A percentile compares a stretch with the other conserved stretches of the same genome.
These are phyloP conservation scores for Pleodorina starrii DNA, from an alignment of 139 green algal species.

Conservation along the genomic window DNA sequence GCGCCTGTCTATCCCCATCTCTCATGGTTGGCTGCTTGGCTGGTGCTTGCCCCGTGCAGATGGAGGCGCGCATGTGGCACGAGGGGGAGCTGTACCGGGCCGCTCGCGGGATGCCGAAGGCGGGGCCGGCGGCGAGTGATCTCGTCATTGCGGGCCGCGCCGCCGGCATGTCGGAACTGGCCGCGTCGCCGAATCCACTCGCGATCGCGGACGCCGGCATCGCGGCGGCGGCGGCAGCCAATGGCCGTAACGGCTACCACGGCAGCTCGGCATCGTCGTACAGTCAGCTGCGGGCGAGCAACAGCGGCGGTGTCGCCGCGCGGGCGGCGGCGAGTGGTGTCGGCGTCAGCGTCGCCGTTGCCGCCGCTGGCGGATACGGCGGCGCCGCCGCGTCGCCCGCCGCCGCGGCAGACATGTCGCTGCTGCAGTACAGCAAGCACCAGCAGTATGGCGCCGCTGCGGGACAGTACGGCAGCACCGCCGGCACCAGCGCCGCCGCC, in stretches of 20 bases:
- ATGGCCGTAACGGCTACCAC: not conserved
- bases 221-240: not conserved
- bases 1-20: no score
- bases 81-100: conserved; percentile 69
- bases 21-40: no score
- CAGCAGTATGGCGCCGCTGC: not conserved
- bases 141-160: conserved; percentile 35
- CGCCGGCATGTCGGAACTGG: not conserved
- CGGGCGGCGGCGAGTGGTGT: not conserved
- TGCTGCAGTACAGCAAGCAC: conserved; percentile 55
- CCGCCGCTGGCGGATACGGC: not conserved
- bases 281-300: not conserved
- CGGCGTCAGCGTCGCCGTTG: not conserved
- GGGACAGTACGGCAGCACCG: not conserved
- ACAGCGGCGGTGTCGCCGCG: not conserved
- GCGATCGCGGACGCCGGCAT: not conserved
- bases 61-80: conserved; percentile 63
- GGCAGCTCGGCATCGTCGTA: not conserved
- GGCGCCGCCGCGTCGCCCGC: not conserved
- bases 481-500: not conserved
- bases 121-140: conserved; percentile 48
- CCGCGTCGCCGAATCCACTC: not conserved
- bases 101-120: conserved; percentile 36
- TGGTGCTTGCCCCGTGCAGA: conserved; percentile 3
- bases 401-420: conserved; percentile 44